A percentile compares a stretch with the other conserved stretches of the same genome.
Evolutionary conservation across 176 grass and related monocot species (phyloP).

Genomic region (Dactylis glomerata): DNA sequence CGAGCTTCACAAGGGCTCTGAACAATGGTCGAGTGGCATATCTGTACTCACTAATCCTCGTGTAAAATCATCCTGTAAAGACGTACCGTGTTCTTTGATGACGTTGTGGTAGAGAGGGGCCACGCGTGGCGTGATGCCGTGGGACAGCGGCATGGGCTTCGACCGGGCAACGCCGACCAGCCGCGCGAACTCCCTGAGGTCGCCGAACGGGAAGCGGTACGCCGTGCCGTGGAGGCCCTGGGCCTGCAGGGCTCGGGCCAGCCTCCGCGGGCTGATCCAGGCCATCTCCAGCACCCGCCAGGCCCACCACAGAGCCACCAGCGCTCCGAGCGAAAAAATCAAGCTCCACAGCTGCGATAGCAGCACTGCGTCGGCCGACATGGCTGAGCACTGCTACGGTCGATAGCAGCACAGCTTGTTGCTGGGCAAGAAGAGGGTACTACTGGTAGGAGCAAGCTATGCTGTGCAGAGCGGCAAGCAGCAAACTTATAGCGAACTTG

Average conservation of each 20-base stretch:
- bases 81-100: constrained; percentile 24
- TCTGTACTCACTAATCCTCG: not conserved
- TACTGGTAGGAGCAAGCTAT: not conserved
- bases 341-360: not conserved
- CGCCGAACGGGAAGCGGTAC: constrained; percentile 28
- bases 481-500: not conserved
- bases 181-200: constrained; percentile 14
- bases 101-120: not conserved
- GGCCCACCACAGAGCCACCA: not conserved
- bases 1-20: not conserved
- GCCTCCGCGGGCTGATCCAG: constrained; percentile 28
- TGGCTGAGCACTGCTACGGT: not conserved
- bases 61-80: not conserved
- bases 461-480: not conserved
- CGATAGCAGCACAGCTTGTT: not conserved
- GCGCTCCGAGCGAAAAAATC: not conserved
- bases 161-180: constrained; percentile 21
- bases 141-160: constrained; percentile 32
- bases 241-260: constrained; percentile 16
- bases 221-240: constrained; percentile 31
- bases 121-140: constrained; percentile 36
- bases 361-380: not conserved
- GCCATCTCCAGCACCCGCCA: not conserved
- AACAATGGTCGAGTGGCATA: not conserved
- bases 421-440: not conserved